Evolutionary conservation across 768 basidiomycete genomes (phyloP), one percentile per base, ranked within the genome.

Genomic region (Leucocoprinus sp.): DNA sequence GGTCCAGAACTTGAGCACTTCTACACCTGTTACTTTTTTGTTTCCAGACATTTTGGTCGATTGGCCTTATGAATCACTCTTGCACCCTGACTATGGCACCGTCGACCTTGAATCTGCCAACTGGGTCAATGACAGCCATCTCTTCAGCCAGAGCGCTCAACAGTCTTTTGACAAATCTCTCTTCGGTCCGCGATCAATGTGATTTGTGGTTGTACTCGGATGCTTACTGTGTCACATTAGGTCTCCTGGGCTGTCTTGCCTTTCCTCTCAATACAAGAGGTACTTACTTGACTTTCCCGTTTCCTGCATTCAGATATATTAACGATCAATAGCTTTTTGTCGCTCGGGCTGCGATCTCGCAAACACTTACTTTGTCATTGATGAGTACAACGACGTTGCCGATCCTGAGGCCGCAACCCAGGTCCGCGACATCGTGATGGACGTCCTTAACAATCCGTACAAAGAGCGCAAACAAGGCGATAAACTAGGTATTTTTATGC

Each of bases 121-220:
- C 2, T 60, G 55, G 59, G 55, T 55, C 15, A 56, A 60, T 41
- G 50, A 49, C 11, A 55, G 48, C 40, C 43, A 54, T 17, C 53
- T 54, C 21, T 60, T 60, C 42, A 52, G 52, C 33, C 50, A 51
- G 12, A 57, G 57, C 18, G 54, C 53, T 14, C 53, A 55, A n/a
- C 37, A 51, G 31, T 52, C 52, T n/a, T 60, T 57, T 37, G 54
- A 57, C n/a, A 44, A 51, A 6, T 58, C 55, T 23, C 54, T 55
- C 22, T 58, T 57, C 22, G 54, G 57, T 58, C 17, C 3, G 57
- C 50, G 8, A 14, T n/a, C n/a, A n/a, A n/a, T n/a, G 7, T 11
- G n/a, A 35, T 35, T 26, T 11, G n/a, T n/a, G n/a, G 37, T 14
- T 18, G 6, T 6, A 19, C 6, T 12, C 5, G 21, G 24, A 21